A percentile compares a stretch with the other conserved stretches of the same genome.
phyloP scores from a whole-genome alignment of 2,329 filamentous ascomycete species.

The Fusarium nodosum region DNA sequence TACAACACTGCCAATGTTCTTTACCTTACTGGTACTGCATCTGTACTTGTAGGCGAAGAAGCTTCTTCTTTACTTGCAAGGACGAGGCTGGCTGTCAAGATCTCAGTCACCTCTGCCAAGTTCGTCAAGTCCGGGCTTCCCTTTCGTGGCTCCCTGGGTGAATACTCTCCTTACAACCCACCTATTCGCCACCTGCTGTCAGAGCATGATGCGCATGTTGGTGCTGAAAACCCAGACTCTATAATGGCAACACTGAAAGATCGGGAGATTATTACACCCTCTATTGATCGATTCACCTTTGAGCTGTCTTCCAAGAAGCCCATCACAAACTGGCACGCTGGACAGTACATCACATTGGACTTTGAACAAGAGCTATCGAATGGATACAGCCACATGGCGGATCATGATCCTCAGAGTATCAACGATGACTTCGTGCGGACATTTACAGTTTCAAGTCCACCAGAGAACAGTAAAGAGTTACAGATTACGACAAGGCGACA shows the following conservation, averaged over 20 bases:
- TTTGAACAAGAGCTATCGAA: constrained; percentile 76
- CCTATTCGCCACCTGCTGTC: constrained; percentile 72
- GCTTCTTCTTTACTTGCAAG: constrained; percentile 74
- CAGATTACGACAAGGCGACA: constrained; percentile 80
- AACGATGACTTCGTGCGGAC: constrained; percentile 90
- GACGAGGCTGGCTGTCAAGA: constrained; percentile 78
- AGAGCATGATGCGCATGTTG: constrained; percentile 61
- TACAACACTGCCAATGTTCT: constrained; percentile 80
- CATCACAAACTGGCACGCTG: constrained; percentile 68
- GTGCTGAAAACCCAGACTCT: constrained; percentile 5
- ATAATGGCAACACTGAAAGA: constrained; percentile 68
- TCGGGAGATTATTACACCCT: constrained; percentile 73
- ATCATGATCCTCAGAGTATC: constrained; percentile 81
- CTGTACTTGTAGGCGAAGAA: constrained; percentile 74
- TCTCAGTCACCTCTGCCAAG: constrained; percentile 71
- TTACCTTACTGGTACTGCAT: constrained; percentile 78
- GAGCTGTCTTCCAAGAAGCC: constrained; percentile 47
- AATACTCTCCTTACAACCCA: constrained; percentile 84
- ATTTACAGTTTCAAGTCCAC: constrained; percentile 80
- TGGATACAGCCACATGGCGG: constrained; percentile 87
- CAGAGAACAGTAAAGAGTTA: constrained; percentile 63
- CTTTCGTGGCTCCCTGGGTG: constrained; percentile 72
- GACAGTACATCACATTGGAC: constrained; percentile 83
- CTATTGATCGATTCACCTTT: constrained; percentile 74
- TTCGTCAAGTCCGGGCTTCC: constrained; percentile 75